Percentiles rank a stretch among this genome's conserved stretches.
phyloP scores from a whole-genome alignment of 2,329 filamentous ascomycete genomes.

The Bipolaris victoriae region DNA sequence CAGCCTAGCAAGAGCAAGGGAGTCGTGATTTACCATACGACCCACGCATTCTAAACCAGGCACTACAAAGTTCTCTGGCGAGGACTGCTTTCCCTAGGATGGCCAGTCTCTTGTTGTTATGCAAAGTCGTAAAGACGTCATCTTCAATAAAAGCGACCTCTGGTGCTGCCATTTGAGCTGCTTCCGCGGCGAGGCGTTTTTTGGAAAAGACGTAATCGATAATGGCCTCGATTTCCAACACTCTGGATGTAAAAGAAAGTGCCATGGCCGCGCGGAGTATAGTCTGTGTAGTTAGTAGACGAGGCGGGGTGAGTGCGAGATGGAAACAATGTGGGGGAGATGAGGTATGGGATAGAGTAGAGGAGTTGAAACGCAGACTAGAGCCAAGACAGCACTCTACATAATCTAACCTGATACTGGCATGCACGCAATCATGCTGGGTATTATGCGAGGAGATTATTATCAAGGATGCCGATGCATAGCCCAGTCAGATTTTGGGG shows the following conservation, averaged over 20 bases:
- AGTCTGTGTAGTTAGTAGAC: not conserved
- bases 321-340: not conserved
- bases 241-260: not conserved
- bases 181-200: slow-evolving; percentile 19
- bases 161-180: slow-evolving; percentile 20
- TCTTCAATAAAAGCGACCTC: not conserved
- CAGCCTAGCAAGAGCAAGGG: not conserved
- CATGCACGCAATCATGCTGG: not conserved
- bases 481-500: slow-evolving; percentile 3
- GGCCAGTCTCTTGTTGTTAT: slow-evolving; percentile 20
- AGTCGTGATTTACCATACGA: slow-evolving; percentile 6
- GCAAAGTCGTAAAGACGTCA: not conserved
- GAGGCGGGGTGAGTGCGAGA: not conserved
- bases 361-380: not conserved
- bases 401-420: not conserved
- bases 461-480: not conserved
- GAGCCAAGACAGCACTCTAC: not conserved
- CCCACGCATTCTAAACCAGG: slow-evolving; percentile 18
- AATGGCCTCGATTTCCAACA: slow-evolving; percentile 10
- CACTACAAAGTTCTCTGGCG: slow-evolving; percentile 10
- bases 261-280: not conserved
- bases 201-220: slow-evolving; percentile 15
- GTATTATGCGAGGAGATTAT: not conserved
- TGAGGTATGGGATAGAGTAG: not conserved
- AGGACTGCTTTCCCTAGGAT: slow-evolving; percentile 19